Evolutionary conservation across 208 protist species (phyloP).

Genomic region (Acanthamoeba royreba): DNA sequence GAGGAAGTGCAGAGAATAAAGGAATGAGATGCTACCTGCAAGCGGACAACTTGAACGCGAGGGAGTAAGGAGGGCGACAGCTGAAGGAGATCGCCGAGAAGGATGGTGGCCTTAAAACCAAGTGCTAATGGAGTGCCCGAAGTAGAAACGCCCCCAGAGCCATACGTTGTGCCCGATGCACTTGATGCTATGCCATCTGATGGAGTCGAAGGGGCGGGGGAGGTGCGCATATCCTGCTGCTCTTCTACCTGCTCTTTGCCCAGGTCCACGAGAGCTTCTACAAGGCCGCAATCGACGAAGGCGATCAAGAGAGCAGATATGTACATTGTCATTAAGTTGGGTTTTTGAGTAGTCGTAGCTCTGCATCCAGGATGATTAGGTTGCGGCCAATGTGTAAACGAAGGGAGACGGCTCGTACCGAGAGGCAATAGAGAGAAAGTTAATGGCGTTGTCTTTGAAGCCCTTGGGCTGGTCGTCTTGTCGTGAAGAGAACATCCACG

Average conservation of each 20-base stretch:
- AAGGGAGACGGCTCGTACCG: too few species aligned
- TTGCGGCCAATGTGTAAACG: background rate
- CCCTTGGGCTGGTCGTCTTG: slow-evolving; percentile 10
- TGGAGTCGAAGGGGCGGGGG: too few species aligned
- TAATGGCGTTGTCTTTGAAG: slow-evolving; percentile 9
- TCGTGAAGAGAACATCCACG: slow-evolving; percentile 17
- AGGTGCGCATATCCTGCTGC: background rate
- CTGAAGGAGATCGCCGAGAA: slow-evolving; percentile 59
- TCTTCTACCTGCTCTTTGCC: slow-evolving; percentile 41
- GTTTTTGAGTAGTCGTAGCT: background rate
- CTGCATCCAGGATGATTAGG: too few species aligned
- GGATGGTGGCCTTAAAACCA: slow-evolving; percentile 47
- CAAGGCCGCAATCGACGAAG: slow-evolving; percentile 58
- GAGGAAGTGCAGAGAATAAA: background rate
- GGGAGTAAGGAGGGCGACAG: slow-evolving; percentile 53
- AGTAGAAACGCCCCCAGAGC: too few species aligned
- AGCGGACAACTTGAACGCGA: slow-evolving; percentile 44
- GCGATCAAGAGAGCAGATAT: slow-evolving; percentile 47
- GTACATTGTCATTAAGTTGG: slow-evolving; percentile 63
- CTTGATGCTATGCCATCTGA: background rate
- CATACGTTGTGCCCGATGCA: background rate
- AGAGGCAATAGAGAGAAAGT: background rate
- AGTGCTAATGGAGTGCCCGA: too few species aligned
- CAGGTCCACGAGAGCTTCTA: slow-evolving; percentile 57
- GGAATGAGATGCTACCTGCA: background rate